Conservation (phyloP, 257 asterid species). For the Nicotiana noctiflora region DNA sequence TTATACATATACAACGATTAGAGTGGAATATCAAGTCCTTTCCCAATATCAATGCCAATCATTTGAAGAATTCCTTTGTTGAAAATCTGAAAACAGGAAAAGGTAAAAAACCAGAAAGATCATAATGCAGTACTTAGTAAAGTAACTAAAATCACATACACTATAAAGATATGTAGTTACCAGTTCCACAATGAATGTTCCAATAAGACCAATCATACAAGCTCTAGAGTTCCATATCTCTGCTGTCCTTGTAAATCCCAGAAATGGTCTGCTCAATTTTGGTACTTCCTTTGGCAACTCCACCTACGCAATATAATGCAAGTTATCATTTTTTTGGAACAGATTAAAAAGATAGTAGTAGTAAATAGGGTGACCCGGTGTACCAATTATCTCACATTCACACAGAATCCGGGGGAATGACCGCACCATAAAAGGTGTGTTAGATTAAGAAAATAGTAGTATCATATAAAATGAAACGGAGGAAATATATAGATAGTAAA, state of each 20-base stretch:
- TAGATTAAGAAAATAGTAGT: no score
- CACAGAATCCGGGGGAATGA: no score
- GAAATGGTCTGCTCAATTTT: conserved; percentile 53
- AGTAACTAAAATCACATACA: not conserved
- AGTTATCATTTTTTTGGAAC: no score
- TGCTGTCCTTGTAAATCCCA: conserved; percentile 79
- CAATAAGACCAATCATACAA: conserved; percentile 75
- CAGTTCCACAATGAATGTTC: conserved; percentile 72
- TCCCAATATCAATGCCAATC: conserved; percentile 78
- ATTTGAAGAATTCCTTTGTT: conserved; percentile 74
- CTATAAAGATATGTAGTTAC: conserved; percentile 14
- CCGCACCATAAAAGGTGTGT: no score
- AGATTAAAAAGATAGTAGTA: no score
- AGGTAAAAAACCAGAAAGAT: not conserved
- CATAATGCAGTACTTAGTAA: not conserved
- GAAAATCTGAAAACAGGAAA: conserved; percentile 44
- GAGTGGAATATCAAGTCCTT: conserved; percentile 91
- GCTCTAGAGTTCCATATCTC: conserved; percentile 90
- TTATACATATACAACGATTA: conserved; percentile 17
- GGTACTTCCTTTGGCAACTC: conserved; percentile 68
- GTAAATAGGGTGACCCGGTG: no score
- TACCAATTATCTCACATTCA: no score
- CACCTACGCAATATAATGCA: conserved; percentile 27
- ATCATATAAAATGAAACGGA: not conserved
- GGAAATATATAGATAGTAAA: not conserved